Evolutionary conservation across 2,329 filamentous ascomycete species (phyloP), one percentile per base, ranked within the genome.

Genomic region (Colletotrichum gigasporum): DNA sequence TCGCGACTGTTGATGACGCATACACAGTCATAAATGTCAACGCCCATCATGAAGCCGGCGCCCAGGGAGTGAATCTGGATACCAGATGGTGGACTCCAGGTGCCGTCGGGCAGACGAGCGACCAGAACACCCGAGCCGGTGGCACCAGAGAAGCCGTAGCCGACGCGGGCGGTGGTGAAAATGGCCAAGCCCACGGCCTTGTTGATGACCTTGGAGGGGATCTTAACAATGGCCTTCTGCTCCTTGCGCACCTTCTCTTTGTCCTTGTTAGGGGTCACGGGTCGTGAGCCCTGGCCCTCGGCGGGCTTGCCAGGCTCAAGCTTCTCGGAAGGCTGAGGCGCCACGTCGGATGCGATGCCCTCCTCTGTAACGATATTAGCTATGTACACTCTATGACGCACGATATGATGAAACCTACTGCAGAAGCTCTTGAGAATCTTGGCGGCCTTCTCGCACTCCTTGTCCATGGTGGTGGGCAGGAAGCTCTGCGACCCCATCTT

Each of bases 11-110:
- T 96, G 76, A 97, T 94, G 34, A 96, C 91, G 22, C 94, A 88
- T 3, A 97, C 92, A 70, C 92, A 96, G 75, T 96, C 93, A 79
- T 96, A 96, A 26, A 96, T 93, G 75, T 96, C 93, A 11, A 95
- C 85, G 11, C 93, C 93, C 1, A 92, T 87, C 64, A 95, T 84
- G 73, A 96, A 93, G 0, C 93, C 93, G 1, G 93, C 85, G 4
- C 91, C 92, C 1, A 92, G 85, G 0, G 92, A 93, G 72, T 95
- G 91, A 24, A 96, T 85, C 76, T 94, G 85, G 72, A 97, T 94
- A 30, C 91, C 93, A 0, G 90, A 93, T 0, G 93, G 93, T 1
- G 92, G 90, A 39, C 90, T 92, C 93, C 93, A 96, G 8, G 80
- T 81, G 12, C 89, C 89, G 71, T 91, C 88, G 3, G 83, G 81